These are phyloP conservation scores for Cucumis hystrix DNA, from an alignment of 306 rosid species.

Conservation along the genomic window DNA sequence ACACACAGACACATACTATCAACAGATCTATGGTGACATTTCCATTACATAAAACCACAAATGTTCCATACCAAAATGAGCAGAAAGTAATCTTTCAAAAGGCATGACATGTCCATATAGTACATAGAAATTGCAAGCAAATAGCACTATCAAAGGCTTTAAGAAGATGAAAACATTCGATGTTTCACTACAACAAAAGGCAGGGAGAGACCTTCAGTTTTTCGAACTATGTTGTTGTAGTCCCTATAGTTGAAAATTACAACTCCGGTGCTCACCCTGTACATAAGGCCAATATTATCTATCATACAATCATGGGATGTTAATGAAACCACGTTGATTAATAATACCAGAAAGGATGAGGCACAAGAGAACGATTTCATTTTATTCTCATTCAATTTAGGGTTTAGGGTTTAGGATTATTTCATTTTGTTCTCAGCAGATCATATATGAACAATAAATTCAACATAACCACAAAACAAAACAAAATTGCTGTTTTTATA, in stretches of 20 bases:
- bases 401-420: too few relatives aligned
- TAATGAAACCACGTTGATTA: background rate
- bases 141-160: background rate
- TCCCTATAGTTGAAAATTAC: slow-evolving; percentile 91
- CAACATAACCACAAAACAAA: background rate
- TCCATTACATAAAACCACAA: background rate
- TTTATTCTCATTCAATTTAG: background rate
- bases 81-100: background rate
- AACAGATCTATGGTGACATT: background rate
- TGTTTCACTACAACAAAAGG: background rate
- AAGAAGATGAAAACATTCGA: background rate
- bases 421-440: background rate
- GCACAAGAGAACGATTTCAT: background rate
- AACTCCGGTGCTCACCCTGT: slow-evolving; percentile 59
- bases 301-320: background rate
- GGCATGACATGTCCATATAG: background rate
- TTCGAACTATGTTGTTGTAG: slow-evolving; percentile 49
- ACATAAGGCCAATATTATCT: slow-evolving; percentile 3
- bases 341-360: background rate
- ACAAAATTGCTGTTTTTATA: background rate
- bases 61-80: background rate
- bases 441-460: background rate
- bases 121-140: background rate
- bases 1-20: background rate
- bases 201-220: slow-evolving; percentile 74